Percentiles rank a stretch among this genome's conserved stretches.
phyloP scores from a whole-genome alignment of 805 yeast species.

The Kodamaea kaohsiungensis region DNA sequence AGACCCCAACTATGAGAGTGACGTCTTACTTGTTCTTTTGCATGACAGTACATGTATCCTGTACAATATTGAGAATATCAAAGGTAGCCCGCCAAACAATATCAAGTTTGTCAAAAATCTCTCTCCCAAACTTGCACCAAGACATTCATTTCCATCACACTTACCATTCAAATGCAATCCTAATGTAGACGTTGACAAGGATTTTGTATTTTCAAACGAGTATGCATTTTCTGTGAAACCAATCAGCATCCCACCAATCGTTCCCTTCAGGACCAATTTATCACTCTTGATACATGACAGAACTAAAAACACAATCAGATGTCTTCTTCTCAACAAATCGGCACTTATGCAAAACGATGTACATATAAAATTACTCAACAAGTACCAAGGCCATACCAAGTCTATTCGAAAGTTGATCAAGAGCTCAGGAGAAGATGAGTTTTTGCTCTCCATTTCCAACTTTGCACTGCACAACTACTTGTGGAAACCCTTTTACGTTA shows the following conservation, averaged over 20 bases:
- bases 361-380: constrained; percentile 30
- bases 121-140: neutral
- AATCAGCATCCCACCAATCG: neutral
- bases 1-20: neutral
- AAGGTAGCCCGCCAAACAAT: constrained; percentile 56
- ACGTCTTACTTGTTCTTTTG: constrained; percentile 1
- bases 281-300: constrained; percentile 38
- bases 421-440: constrained; percentile 45
- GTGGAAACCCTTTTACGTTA: constrained; percentile 41
- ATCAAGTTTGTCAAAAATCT: constrained; percentile 32
- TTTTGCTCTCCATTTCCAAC: constrained; percentile 39
- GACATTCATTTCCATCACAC: constrained; percentile 11
- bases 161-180: neutral
- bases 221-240: constrained; percentile 1
- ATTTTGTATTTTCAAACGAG: neutral
- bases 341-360: constrained; percentile 3
- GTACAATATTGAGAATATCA: constrained; percentile 36
- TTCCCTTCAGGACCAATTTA: constrained; percentile 10
- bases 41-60: constrained; percentile 1
- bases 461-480: constrained; percentile 40
- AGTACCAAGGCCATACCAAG: constrained; percentile 84
- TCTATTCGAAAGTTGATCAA: constrained; percentile 68
- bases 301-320: constrained; percentile 34
- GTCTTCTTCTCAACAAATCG: constrained; percentile 15
- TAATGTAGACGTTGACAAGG: neutral